Evolutionary conservation across 352 stramenopile genomes (phyloP).

Genomic region (Phytophthora rubi): DNA sequence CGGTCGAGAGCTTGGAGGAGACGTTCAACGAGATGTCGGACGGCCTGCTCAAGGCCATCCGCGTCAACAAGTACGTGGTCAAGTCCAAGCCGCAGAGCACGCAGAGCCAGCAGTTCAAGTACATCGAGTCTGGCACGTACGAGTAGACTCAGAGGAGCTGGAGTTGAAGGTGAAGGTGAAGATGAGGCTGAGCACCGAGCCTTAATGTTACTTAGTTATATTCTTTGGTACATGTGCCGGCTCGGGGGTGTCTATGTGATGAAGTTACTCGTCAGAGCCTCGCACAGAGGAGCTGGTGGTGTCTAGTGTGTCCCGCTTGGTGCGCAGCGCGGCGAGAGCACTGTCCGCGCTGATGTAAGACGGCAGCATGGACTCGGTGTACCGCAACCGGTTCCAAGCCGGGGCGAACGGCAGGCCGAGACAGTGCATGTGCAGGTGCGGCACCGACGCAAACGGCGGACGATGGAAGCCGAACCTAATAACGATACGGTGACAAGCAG

Average conservation of each 20-base stretch:
- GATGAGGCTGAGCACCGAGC: neutral
- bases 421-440: conserved; percentile 80
- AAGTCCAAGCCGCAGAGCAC: conserved; percentile 82
- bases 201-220: conserved; percentile 38
- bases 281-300: conserved; percentile 18
- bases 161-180: neutral
- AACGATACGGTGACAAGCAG: neutral
- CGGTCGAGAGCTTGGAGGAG: conserved; percentile 80
- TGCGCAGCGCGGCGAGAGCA: conserved; percentile 40
- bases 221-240: conserved; percentile 22
- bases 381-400: conserved; percentile 68
- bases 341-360: conserved; percentile 67
- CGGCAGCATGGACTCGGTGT: conserved; percentile 55
- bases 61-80: conserved; percentile 86
- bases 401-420: conserved; percentile 68
- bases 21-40: conserved; percentile 88
- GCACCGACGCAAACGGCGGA: conserved; percentile 70
- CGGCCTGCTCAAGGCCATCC: conserved; percentile 81
- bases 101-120: conserved; percentile 84
- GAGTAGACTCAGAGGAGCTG: conserved; percentile 29
- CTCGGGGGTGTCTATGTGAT: neutral
- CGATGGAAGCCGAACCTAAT: conserved; percentile 76
- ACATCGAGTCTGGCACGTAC: conserved; percentile 85
- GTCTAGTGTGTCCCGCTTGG: conserved; percentile 26
- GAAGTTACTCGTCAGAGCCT: conserved; percentile 17